These are phyloP conservation scores for Alternaria angustiovoidea DNA, from an alignment of 2,329 filamentous ascomycete species.

Conservation along the genomic window DNA sequence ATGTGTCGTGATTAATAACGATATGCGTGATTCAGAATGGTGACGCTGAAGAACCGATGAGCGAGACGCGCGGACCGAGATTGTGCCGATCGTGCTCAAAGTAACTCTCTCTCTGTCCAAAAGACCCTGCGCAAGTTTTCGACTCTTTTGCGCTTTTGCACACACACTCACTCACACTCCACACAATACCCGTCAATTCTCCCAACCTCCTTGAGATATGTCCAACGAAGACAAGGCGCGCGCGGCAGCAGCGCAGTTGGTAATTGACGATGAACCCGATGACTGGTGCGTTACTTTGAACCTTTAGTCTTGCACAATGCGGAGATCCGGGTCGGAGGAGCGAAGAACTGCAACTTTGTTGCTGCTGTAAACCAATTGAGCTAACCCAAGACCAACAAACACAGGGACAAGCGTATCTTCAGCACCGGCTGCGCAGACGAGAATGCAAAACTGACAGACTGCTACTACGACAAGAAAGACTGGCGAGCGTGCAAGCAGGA, in stretches of 20 bases:
- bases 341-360: not conserved
- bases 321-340: not conserved
- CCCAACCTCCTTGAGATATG: slow-evolving; percentile 5
- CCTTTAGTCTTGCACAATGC: slow-evolving; percentile 7
- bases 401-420: slow-evolving; percentile 96
- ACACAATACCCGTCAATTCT: not conserved
- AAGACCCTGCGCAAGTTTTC: not conserved
- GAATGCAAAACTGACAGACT: slow-evolving; percentile 90
- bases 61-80: slow-evolving; percentile 26
- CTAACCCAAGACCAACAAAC: not conserved
- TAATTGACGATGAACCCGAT: slow-evolving; percentile 87
- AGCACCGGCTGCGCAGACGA: slow-evolving; percentile 97
- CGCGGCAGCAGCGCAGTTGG: slow-evolving; percentile 48
- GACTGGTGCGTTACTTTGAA: slow-evolving; percentile 75
- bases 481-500: slow-evolving; percentile 90
- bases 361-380: not conserved
- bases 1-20: slow-evolving; percentile 53
- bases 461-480: slow-evolving; percentile 95
- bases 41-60: too few relatives aligned
- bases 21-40: too few relatives aligned
- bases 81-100: slow-evolving; percentile 40
- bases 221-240: slow-evolving; percentile 59
- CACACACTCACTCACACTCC: not conserved
- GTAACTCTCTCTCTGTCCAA: not conserved
- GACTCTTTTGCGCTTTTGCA: not conserved